Base-by-base conservation (phyloP, 345 rosid species). In the Lumnitzera littorea region DNA sequence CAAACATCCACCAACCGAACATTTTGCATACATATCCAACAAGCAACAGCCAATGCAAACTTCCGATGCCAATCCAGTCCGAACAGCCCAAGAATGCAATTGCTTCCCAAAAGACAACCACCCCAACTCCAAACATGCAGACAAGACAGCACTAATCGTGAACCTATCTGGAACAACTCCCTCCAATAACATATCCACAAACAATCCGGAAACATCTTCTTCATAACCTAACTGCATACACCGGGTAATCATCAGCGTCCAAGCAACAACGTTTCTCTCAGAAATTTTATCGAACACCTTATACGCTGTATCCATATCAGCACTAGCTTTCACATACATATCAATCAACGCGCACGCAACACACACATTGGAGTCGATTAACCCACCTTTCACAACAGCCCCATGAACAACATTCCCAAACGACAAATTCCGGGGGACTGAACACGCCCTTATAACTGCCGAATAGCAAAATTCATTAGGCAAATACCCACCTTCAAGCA, bases 21-120 rank as follows among this genome's bases (percentile, higher is more conserved):
- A 81, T 70, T 90, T 87, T 8, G 81, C 86, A 51, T 90, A 82
- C 97, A 87, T 83, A 62, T 87, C 88, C 54, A 81, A 84, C 72
- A 80, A 80, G 78, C 84, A 81, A 74, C 88, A 87, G 20, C 86
- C 85, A 55, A 85, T 78, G 61, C 83, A 82, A 57, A 72, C 85
- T 73, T 85, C 95, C 15, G 15, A 68, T n/a, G 48, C 62, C 16
- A 82, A 48, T 8, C 90, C 86, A 0, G 77, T 64, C 70, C 84
- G 65, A 48, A 83, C 64, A 29, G 70, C 72, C 82, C 79, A 72
- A 55, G 87, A 80, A 76, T 84, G 96, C 72, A 87, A 72, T 53
- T 91, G 91, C 64, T 71, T 56, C 15, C 89, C 92, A 11, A 76
- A 48, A 0, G 64, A 69, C 5, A 77, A 24, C 5, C 13, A 58